phyloP scores from a whole-genome alignment of 1,284 basidiomycete genomes.

The Moesziomyces globuligerus region DNA sequence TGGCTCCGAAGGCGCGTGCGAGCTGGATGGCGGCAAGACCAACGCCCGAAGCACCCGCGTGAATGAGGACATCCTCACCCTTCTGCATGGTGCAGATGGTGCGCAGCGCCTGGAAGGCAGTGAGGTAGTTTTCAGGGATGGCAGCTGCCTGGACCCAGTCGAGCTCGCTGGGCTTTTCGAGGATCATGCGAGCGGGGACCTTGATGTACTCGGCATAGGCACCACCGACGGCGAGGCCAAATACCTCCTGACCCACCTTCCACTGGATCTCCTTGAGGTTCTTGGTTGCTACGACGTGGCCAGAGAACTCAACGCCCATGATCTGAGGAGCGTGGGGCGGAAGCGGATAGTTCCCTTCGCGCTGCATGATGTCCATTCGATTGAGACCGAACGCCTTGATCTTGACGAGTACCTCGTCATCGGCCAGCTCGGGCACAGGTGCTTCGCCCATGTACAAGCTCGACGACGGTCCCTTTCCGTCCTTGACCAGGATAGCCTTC shows the following conservation, averaged over 20 bases:
- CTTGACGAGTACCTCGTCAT: conserved; percentile 77
- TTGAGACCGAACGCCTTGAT: conserved; percentile 64
- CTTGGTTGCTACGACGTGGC: conserved; percentile 70
- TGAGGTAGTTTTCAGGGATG: conserved; percentile 63
- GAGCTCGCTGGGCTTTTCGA: conserved; percentile 80
- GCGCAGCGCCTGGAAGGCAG: conserved; percentile 62
- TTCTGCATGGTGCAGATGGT: conserved; percentile 68
- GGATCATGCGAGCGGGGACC: conserved; percentile 76
- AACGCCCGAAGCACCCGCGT: conserved; percentile 78
- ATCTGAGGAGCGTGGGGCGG: conserved; percentile 81
- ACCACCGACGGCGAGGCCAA: conserved; percentile 78
- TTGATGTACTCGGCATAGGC: conserved; percentile 91
- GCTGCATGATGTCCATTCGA: conserved; percentile 65
- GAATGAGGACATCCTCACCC: conserved; percentile 83
- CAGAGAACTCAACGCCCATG: conserved; percentile 89
- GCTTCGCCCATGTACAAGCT: conserved; percentile 79
- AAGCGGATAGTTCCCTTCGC: conserved; percentile 71
- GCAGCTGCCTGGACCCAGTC: conserved; percentile 77
- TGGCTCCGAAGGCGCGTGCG: conserved; percentile 77
- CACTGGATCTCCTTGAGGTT: conserved; percentile 25
- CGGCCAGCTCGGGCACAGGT: conserved; percentile 72
- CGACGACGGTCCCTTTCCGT: conserved; percentile 79
- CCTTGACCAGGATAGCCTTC: conserved; percentile 84
- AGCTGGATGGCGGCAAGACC: conserved; percentile 91
- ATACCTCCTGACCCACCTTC: conserved; percentile 83